Conservation (phyloP, 495 filamentous ascomycete genomes). For the Copromyces sp. region DNA sequence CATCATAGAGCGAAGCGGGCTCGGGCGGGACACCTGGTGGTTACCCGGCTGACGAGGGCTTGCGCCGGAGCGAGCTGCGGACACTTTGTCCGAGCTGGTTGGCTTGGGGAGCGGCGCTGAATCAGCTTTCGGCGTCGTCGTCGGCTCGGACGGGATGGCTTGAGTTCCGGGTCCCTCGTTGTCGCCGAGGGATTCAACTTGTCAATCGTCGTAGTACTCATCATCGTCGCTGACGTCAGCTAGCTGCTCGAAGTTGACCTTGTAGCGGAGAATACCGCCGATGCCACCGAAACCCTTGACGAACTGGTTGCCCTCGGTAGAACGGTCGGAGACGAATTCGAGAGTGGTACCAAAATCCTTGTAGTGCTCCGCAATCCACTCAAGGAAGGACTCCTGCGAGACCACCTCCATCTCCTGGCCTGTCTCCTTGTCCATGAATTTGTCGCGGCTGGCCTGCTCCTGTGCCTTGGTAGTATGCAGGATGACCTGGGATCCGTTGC, state of each 20-base stretch:
- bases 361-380: conserved; percentile 97
- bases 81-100: conserved; percentile 27
- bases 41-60: conserved; percentile 25
- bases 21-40: conserved; percentile 39
- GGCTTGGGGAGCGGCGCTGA: conserved; percentile 21
- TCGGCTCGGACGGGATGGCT: conserved; percentile 53
- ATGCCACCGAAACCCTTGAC: conserved; percentile 99
- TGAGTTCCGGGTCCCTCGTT: conserved; percentile 71
- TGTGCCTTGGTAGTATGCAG: conserved; percentile 84
- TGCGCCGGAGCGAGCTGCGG: conserved; percentile 27
- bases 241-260: conserved; percentile 99
- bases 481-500: conserved; percentile 56
- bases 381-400: conserved; percentile 80
- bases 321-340: conserved; percentile 95
- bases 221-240: conserved; percentile 92
- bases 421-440: conserved; percentile 89
- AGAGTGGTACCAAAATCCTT: conserved; percentile 94
- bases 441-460: conserved; percentile 60
- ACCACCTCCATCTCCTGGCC: conserved; percentile 93
- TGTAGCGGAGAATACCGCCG: conserved; percentile 93
- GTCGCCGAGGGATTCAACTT: conserved; percentile 75
- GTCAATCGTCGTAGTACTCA: conserved; percentile 99
- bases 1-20: conserved; percentile 51
- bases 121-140: conserved; percentile 25
- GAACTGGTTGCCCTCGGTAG: conserved; percentile 97